phyloP scores from a whole-genome alignment of 2,329 filamentous ascomycete species.

The Lachnellula occidentalis region DNA sequence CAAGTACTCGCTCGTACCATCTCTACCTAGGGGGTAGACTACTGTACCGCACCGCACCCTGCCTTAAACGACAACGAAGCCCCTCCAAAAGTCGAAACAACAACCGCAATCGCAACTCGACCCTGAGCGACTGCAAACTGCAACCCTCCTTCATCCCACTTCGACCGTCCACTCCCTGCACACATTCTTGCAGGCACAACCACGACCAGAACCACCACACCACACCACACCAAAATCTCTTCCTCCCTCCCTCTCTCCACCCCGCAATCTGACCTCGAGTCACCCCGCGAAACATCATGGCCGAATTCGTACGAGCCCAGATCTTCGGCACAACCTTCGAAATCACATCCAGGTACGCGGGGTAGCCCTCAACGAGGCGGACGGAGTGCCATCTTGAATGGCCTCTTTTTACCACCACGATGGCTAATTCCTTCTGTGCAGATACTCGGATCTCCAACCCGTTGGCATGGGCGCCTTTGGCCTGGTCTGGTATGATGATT shows the following conservation, averaged over 20 bases:
- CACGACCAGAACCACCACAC: background rate
- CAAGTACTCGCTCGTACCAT: too few relatives aligned
- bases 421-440: slow-evolving; percentile 35
- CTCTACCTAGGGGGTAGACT: too few relatives aligned
- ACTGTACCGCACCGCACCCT: too few relatives aligned
- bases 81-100: too few relatives aligned
- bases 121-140: too few relatives aligned
- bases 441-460: slow-evolving; percentile 95
- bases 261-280: background rate
- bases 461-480: slow-evolving; percentile 99
- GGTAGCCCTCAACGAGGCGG: slow-evolving; percentile 4
- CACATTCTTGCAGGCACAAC: too few relatives aligned
- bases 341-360: slow-evolving; percentile 86
- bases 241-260: background rate
- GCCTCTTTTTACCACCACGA: slow-evolving; percentile 8
- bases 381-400: slow-evolving; percentile 5
- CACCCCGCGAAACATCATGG: slow-evolving; percentile 57
- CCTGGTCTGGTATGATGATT: slow-evolving; percentile 75
- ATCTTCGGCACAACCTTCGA: slow-evolving; percentile 99
- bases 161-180: background rate
- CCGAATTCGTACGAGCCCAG: slow-evolving; percentile 97
- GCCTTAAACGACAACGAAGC: too few relatives aligned
- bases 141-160: too few relatives aligned
- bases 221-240: background rate
- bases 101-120: too few relatives aligned